phyloP scores from a whole-genome alignment of 805 yeast species.

The Vanderwaltozyma polyspora region DNA sequence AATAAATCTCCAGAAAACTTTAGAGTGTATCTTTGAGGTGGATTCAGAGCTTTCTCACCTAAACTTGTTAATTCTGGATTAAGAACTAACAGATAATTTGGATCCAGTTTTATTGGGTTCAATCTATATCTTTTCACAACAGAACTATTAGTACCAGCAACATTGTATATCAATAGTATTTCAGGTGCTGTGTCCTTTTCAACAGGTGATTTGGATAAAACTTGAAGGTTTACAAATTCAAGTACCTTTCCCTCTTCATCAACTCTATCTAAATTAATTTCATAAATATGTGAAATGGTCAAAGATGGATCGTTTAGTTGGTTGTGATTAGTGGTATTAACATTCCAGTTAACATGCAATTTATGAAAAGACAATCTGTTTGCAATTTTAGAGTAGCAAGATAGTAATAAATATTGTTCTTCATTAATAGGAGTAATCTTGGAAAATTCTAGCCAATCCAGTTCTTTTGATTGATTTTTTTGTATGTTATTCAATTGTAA shows the following conservation, averaged over 20 bases:
- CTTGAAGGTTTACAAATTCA: constrained; percentile 15
- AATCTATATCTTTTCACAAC: constrained; percentile 19
- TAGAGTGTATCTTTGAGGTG: constrained; percentile 9
- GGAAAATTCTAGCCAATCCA: constrained; percentile 25
- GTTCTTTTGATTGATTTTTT: constrained; percentile 16
- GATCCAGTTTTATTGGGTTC: constrained; percentile 12
- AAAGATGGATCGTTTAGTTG: constrained; percentile 24
- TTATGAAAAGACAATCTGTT: constrained; percentile 22
- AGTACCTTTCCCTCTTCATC: constrained; percentile 17
- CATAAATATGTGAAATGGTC: constrained; percentile 17
- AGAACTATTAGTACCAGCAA: constrained; percentile 15
- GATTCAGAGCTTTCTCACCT: constrained; percentile 1
- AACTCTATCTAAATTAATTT: constrained; percentile 13
- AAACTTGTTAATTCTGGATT: constrained; percentile 6
- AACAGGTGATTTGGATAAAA: constrained; percentile 18
- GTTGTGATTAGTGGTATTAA: constrained; percentile 14
- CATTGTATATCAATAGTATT: constrained; percentile 17
- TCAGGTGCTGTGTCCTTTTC: constrained; percentile 23
- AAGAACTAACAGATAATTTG: constrained; percentile 12
- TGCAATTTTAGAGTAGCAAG: constrained; percentile 19
- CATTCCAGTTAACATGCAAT: constrained; percentile 25
- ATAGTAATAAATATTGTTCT: constrained; percentile 22
- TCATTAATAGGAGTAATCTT: constrained; percentile 25
- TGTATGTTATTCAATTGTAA: constrained; percentile 18
- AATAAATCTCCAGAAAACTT: constrained; percentile 8